Evolutionary conservation across 1,139 yeast species (phyloP).

Genomic region (Scheffersomyces cryptocercus): DNA sequence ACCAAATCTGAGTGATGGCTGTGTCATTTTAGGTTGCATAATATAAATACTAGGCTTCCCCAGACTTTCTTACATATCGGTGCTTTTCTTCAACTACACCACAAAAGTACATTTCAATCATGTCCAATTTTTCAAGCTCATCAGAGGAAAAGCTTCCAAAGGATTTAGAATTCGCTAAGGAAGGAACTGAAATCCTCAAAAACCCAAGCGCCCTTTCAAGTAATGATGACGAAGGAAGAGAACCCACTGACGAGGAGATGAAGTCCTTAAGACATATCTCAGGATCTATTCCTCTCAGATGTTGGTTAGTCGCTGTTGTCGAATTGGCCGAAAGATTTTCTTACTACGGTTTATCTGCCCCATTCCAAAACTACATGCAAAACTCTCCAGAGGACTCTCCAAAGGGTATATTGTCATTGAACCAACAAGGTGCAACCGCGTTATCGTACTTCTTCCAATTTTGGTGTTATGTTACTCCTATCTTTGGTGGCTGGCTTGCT

Average conservation of each 20-base stretch:
- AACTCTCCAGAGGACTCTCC: constrained; percentile 43
- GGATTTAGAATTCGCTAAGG: background rate
- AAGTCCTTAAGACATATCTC: constrained; percentile 19
- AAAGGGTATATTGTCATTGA: constrained; percentile 64
- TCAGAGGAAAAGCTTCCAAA: background rate
- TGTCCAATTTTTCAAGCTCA: background rate
- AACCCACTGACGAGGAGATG: constrained; percentile 20
- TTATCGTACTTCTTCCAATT: constrained; percentile 22
- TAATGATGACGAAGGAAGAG: constrained; percentile 13
- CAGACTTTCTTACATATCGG: too few relatives aligned
- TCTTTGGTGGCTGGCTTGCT: constrained; percentile 24
- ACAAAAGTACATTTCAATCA: background rate
- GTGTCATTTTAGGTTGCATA: too few relatives aligned
- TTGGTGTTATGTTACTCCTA: constrained; percentile 24
- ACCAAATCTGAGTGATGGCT: too few relatives aligned
- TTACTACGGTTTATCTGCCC: constrained; percentile 51
- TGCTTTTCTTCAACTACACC: background rate
- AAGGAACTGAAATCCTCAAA: background rate
- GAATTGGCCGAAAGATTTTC: constrained; percentile 24
- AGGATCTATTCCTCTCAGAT: constrained; percentile 21
- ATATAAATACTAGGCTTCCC: background rate
- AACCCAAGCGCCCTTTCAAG: background rate
- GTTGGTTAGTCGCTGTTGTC: constrained; percentile 23
- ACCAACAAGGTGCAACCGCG: constrained; percentile 46
- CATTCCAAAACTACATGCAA: constrained; percentile 78